These are phyloP conservation scores for Penicillium sp. DNA, from an alignment of 2,329 filamentous ascomycete genomes.

Conservation along the genomic window DNA sequence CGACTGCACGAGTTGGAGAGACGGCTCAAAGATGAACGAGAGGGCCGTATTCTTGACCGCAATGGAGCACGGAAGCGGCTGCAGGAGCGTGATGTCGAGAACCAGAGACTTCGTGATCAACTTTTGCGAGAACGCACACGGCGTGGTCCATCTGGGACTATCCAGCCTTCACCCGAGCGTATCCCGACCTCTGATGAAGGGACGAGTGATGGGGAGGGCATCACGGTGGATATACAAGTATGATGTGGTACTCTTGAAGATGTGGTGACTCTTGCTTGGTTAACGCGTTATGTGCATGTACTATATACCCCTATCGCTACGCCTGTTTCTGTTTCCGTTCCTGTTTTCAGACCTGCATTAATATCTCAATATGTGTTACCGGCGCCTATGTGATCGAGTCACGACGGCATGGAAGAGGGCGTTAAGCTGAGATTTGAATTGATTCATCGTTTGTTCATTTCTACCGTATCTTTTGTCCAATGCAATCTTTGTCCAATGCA, in stretches of 20 bases:
- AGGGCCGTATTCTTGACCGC: constrained; percentile 77
- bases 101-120: constrained; percentile 62
- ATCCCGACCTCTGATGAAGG: constrained; percentile 25
- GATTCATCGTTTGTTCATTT: constrained; percentile 9
- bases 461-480: constrained; percentile 15
- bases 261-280: not conserved
- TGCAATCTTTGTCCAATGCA: constrained; percentile 16
- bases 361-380: constrained; percentile 3
- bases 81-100: constrained; percentile 69
- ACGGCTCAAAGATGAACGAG: constrained; percentile 82
- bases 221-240: constrained; percentile 38
- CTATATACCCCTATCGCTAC: constrained; percentile 10
- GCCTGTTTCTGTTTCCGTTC: constrained; percentile 1
- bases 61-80: constrained; percentile 74
- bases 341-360: constrained; percentile 4
- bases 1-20: constrained; percentile 81
- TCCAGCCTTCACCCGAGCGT: constrained; percentile 18
- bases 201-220: constrained; percentile 36
- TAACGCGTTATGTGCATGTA: constrained; percentile 7
- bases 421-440: constrained; percentile 8
- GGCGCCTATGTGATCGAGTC: constrained; percentile 12
- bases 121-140: constrained; percentile 54
- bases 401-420: constrained; percentile 17
- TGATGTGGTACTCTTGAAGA: constrained; percentile 23
- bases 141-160: constrained; percentile 26